Percentiles rank a stretch among this genome's conserved stretches.
These are phyloP conservation scores for Pyrenophora tritici-repentis DNA, from an alignment of 2,329 filamentous ascomycete genomes.

Conservation along the genomic window DNA sequence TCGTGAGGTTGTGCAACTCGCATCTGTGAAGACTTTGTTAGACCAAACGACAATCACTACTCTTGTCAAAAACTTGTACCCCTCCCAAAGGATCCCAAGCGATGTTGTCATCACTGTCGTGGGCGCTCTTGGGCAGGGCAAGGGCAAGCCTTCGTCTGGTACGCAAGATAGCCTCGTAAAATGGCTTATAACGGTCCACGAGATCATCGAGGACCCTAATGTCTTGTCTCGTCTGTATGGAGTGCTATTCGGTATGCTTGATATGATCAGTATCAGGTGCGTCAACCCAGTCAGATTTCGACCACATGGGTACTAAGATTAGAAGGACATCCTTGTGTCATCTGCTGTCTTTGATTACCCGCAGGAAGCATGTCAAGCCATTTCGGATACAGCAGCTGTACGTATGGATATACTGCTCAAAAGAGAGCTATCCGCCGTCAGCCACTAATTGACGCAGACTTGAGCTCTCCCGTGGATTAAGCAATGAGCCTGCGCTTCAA, in stretches of 20 bases:
- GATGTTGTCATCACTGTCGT: conserved; percentile 69
- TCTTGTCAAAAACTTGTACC: conserved; percentile 76
- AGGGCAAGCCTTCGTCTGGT: conserved; percentile 71
- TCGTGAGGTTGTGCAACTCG: conserved; percentile 66
- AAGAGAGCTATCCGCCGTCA: neutral
- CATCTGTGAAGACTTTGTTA: conserved; percentile 69
- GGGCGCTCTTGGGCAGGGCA: conserved; percentile 76
- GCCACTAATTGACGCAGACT: conserved; percentile 45
- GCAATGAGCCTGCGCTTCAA: conserved; percentile 73
- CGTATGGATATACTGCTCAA: neutral
- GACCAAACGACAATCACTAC: conserved; percentile 75
- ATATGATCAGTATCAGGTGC: conserved; percentile 76
- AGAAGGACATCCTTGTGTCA: conserved; percentile 66
- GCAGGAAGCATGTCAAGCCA: conserved; percentile 80
- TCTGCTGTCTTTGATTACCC: conserved; percentile 76
- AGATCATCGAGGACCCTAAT: conserved; percentile 67
- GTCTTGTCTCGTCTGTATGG: conserved; percentile 72
- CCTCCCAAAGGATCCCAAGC: conserved; percentile 65
- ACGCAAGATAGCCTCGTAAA: conserved; percentile 73
- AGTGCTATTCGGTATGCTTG: conserved; percentile 79
- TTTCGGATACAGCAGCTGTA: conserved; percentile 77
- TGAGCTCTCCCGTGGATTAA: conserved; percentile 54
- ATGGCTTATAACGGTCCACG: conserved; percentile 79
- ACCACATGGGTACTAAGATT: conserved; percentile 28
- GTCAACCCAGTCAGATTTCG: conserved; percentile 8